These are phyloP conservation scores for Pyricularia grisea DNA, from an alignment of 2,329 filamentous ascomycete species.

Conservation along the genomic window DNA sequence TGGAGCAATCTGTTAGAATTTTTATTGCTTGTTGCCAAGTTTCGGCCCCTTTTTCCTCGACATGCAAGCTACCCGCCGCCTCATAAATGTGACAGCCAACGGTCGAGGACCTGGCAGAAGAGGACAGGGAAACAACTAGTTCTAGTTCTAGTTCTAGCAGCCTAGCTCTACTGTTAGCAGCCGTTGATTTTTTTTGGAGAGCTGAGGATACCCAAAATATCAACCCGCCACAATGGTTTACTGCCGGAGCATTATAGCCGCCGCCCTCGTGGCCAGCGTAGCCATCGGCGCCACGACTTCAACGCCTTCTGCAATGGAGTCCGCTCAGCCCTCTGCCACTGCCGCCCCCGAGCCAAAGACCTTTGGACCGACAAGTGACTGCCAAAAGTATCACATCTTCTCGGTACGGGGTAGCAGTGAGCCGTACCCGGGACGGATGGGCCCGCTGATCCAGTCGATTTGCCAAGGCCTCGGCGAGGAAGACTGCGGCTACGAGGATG, in stretches of 20 bases:
- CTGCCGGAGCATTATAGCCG: neutral
- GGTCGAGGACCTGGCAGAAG: neutral
- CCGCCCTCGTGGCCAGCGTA: neutral
- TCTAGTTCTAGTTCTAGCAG: too few relatives aligned
- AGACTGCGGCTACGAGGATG: conserved; percentile 13
- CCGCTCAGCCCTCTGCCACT: neutral
- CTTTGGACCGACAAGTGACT: neutral
- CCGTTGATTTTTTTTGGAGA: neutral
- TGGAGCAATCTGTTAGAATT: neutral
- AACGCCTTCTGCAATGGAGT: neutral
- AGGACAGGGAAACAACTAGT: too few relatives aligned
- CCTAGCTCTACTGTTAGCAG: neutral
- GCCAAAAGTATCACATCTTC: neutral
- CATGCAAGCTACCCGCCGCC: neutral
- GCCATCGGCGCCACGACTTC: neutral
- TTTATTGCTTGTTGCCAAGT: neutral
- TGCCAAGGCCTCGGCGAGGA: conserved; percentile 10
- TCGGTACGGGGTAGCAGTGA: conserved; percentile 21
- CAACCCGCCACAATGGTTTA: neutral
- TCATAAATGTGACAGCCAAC: neutral
- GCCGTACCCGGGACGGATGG: conserved; percentile 23
- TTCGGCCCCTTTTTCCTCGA: neutral
- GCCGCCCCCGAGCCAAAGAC: neutral
- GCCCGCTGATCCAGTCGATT: conserved; percentile 19
- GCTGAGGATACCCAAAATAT: neutral